phyloP scores from a whole-genome alignment of 1,284 basidiomycete genomes.

The Tilletia walkeri region DNA sequence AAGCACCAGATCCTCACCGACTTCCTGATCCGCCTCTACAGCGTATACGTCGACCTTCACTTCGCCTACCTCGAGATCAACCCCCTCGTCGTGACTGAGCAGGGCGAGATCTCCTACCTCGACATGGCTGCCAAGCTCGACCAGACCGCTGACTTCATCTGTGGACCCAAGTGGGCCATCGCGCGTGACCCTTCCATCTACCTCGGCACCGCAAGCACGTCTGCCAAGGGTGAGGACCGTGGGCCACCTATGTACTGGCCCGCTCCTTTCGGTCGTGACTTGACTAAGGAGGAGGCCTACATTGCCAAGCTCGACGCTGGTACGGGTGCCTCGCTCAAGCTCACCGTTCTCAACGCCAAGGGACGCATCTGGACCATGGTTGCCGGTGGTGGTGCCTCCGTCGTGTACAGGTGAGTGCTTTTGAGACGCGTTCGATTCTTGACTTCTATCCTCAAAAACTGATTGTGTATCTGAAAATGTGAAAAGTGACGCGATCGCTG shows the following conservation, averaged over 20 bases:
- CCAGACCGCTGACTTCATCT: constrained; percentile 92
- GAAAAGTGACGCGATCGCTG: constrained; percentile 81
- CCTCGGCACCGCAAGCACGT: constrained; percentile 28
- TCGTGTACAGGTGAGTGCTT: constrained; percentile 66
- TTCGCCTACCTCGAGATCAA: constrained; percentile 99
- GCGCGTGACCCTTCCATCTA: constrained; percentile 83
- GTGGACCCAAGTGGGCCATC: constrained; percentile 97
- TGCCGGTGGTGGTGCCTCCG: constrained; percentile 75
- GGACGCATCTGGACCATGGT: constrained; percentile 99
- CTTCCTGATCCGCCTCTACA: constrained; percentile 92
- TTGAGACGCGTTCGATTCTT: neutral
- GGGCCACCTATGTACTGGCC: constrained; percentile 98
- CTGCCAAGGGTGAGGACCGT: constrained; percentile 52
- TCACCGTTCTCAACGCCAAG: constrained; percentile 90
- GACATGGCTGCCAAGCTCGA: constrained; percentile 99
- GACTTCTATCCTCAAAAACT: constrained; percentile 56
- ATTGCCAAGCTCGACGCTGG: constrained; percentile 96
- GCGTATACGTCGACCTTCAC: constrained; percentile 81
- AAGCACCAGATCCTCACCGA: constrained; percentile 59
- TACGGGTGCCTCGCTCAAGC: constrained; percentile 95
- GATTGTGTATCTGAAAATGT: too few species aligned
- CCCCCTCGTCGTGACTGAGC: constrained; percentile 91
- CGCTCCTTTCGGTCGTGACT: constrained; percentile 92
- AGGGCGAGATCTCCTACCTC: constrained; percentile 83
- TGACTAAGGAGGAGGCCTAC: constrained; percentile 98